Percentiles rank a stretch among this genome's conserved stretches.
These are phyloP conservation scores for Pleurotus cornucopiae DNA, from an alignment of 768 basidiomycete species.

Conservation along the genomic window DNA sequence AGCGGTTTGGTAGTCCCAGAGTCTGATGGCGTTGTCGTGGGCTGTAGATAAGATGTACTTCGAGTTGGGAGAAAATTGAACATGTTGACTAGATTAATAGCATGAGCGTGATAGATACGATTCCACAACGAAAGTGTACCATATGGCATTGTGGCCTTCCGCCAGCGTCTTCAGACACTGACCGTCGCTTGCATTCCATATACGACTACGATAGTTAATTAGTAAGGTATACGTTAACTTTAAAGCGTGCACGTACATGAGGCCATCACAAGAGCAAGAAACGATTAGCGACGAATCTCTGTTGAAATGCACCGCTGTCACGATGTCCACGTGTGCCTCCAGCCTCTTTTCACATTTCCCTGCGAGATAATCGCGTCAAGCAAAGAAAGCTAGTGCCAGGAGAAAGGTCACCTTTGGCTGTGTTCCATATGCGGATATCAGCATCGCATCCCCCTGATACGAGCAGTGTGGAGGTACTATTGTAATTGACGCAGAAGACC, in stretches of 20 bases:
- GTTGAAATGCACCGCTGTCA: constrained; percentile 94
- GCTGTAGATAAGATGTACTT: constrained; percentile 93
- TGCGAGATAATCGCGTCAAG: constrained; percentile 20
- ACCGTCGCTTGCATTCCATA: constrained; percentile 91
- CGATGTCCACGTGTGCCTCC: constrained; percentile 91
- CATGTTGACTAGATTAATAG: constrained; percentile 61
- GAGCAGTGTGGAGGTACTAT: constrained; percentile 79
- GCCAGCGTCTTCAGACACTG: constrained; percentile 96
- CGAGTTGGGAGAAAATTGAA: constrained; percentile 93
- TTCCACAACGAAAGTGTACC: constrained; percentile 31
- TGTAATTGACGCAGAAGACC: constrained; percentile 93
- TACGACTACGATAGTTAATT: constrained; percentile 54
- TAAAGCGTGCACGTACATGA: constrained; percentile 63
- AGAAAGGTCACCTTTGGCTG: constrained; percentile 57
- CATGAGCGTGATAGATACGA: neutral
- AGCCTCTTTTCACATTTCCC: constrained; percentile 84
- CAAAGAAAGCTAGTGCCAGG: constrained; percentile 6
- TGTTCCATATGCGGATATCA: constrained; percentile 91
- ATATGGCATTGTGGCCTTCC: constrained; percentile 83
- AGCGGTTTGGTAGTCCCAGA: constrained; percentile 94
- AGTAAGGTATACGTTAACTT: constrained; percentile 2
- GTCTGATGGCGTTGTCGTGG: constrained; percentile 86
- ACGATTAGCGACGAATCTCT: constrained; percentile 88
- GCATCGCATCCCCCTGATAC: constrained; percentile 94
- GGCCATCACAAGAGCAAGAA: constrained; percentile 86